Evolutionary conservation across 495 filamentous ascomycete species (phyloP).

Genomic region (Polyplosphaeria fusca): DNA sequence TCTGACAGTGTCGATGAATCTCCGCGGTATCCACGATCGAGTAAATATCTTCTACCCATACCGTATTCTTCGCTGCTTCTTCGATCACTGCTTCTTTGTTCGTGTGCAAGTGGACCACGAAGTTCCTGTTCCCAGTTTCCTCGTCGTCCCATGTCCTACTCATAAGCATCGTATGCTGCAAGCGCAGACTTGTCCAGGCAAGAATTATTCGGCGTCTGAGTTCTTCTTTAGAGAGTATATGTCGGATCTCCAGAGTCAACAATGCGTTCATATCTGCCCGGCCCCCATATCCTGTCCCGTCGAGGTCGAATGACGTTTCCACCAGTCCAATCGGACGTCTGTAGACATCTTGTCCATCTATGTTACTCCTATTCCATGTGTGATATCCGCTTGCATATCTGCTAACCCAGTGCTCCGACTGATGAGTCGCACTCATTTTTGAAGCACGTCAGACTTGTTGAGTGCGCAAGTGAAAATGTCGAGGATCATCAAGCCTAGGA

Average conservation of each 20-base stretch:
- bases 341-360: constrained; percentile 12
- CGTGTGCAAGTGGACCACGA: constrained; percentile 29
- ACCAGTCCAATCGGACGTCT: constrained; percentile 28
- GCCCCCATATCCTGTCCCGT: constrained; percentile 30
- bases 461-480: too few species aligned
- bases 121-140: constrained; percentile 10
- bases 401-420: constrained; percentile 21
- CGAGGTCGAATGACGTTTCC: constrained; percentile 30
- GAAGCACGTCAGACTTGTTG: too few species aligned
- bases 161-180: constrained; percentile 38
- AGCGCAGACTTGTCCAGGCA: constrained; percentile 38
- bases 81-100: constrained; percentile 21
- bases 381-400: constrained; percentile 31
- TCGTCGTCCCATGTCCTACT: constrained; percentile 22
- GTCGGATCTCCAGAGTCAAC: constrained; percentile 26
- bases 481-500: too few species aligned
- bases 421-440: not conserved
- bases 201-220: constrained; percentile 34
- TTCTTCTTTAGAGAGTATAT: constrained; percentile 16
- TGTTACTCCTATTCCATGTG: constrained; percentile 12
- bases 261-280: constrained; percentile 29
- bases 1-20: constrained; percentile 37
- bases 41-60: constrained; percentile 38
- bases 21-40: constrained; percentile 33
- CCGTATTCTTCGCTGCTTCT: constrained; percentile 20